Evolutionary conservation across 2,329 filamentous ascomycete genomes (phyloP).

Genomic region (Penicillium sclerotiorum): DNA sequence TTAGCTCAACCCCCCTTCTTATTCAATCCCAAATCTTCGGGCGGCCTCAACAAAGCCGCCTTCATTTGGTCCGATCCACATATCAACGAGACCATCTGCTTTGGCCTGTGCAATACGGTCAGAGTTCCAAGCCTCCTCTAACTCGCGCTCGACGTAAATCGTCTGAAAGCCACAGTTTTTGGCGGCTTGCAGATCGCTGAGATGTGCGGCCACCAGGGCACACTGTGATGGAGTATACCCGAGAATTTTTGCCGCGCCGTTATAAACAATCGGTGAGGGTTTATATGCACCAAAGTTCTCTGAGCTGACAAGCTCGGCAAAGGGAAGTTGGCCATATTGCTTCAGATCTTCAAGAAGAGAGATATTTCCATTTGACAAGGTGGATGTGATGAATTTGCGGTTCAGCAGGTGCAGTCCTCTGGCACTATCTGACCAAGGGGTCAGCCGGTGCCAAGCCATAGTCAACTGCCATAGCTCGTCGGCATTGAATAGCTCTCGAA

Average conservation of each 20-base stretch:
- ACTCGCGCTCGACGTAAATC: slow-evolving; percentile 70
- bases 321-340: slow-evolving; percentile 61
- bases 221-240: slow-evolving; percentile 63
- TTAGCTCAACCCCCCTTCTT: too few species aligned
- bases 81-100: slow-evolving; percentile 64
- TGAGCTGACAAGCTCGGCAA: slow-evolving; percentile 64
- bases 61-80: slow-evolving; percentile 59
- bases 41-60: slow-evolving; percentile 59
- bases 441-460: slow-evolving; percentile 71
- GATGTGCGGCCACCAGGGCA: slow-evolving; percentile 76
- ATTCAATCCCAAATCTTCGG: slow-evolving; percentile 45
- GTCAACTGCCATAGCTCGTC: slow-evolving; percentile 64
- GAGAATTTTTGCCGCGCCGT: slow-evolving; percentile 65
- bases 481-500: slow-evolving; percentile 63
- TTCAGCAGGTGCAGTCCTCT: slow-evolving; percentile 61
- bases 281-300: slow-evolving; percentile 77
- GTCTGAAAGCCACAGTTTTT: slow-evolving; percentile 66
- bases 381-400: slow-evolving; percentile 61
- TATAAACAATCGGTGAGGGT: slow-evolving; percentile 68
- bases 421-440: slow-evolving; percentile 67
- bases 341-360: slow-evolving; percentile 68
- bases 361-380: slow-evolving; percentile 74
- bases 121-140: slow-evolving; percentile 65
- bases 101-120: slow-evolving; percentile 56
- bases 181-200: slow-evolving; percentile 69